A percentile compares a stretch with the other conserved stretches of the same genome.
Conservation (phyloP, 2,329 filamentous ascomycete genomes). For the Biscogniauxia sp. region DNA sequence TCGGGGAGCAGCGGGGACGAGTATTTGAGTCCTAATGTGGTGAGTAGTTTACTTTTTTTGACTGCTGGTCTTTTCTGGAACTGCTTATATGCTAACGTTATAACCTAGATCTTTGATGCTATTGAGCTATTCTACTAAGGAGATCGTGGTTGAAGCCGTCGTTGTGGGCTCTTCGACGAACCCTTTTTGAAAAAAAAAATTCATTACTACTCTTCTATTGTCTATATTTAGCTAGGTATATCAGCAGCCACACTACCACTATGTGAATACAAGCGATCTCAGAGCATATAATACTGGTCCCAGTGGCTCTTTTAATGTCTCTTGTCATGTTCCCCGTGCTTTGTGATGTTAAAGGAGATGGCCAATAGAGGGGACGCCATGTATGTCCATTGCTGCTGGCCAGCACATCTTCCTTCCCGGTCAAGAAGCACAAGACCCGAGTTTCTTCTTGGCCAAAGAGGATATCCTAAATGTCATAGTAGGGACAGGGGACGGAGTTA, state of each 20-base stretch:
- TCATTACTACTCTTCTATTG: neutral
- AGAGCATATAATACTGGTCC: neutral
- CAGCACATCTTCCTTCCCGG: too few species aligned
- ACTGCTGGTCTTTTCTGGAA: neutral
- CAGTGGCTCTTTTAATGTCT: neutral
- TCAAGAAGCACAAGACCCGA: too few species aligned
- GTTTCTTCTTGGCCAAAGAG: too few species aligned
- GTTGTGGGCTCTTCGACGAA: neutral
- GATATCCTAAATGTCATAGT: too few species aligned
- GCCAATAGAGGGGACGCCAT: neutral
- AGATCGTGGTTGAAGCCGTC: neutral
- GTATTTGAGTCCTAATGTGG: conserved; percentile 49
- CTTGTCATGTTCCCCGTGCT: neutral
- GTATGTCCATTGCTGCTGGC: too few species aligned
- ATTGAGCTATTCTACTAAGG: conserved; percentile 31
- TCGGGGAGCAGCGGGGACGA: conserved; percentile 48
- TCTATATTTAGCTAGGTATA: neutral
- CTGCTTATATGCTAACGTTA: conserved; percentile 4
- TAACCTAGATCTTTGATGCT: conserved; percentile 26
- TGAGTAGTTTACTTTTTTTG: conserved; percentile 18
- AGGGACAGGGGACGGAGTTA: too few species aligned
- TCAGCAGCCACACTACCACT: neutral
- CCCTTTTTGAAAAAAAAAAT: neutral
- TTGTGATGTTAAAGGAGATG: neutral
- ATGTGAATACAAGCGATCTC: neutral